Conservation (phyloP, 2,329 filamentous ascomycete species). For the Aureobasidium leucospermi region DNA sequence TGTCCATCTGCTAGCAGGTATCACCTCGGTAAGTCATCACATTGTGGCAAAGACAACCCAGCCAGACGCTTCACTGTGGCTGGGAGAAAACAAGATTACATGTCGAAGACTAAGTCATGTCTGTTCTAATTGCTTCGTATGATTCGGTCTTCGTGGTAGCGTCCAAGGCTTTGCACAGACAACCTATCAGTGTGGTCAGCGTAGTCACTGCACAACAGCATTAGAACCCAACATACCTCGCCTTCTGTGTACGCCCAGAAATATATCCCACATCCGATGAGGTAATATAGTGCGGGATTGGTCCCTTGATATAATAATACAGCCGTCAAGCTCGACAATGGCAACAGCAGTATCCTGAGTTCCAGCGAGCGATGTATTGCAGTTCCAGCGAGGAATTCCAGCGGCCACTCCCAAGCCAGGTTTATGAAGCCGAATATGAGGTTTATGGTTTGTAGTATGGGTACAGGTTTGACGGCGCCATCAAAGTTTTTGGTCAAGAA, state of each 20-base stretch:
- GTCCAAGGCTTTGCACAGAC: slow-evolving; percentile 45
- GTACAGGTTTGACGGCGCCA: slow-evolving; percentile 75
- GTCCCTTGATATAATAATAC: slow-evolving; percentile 85
- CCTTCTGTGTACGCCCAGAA: slow-evolving; percentile 98
- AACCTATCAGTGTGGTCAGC: slow-evolving; percentile 27
- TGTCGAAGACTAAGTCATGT: slow-evolving; percentile 2
- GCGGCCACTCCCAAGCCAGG: slow-evolving; percentile 85
- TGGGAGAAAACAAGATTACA: not conserved
- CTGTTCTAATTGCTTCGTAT: slow-evolving; percentile 5
- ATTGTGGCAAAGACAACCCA: not conserved
- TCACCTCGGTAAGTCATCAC: not conserved
- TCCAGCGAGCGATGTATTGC: slow-evolving; percentile 81
- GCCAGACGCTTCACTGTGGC: not conserved
- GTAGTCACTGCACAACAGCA: not conserved
- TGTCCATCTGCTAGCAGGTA: not conserved
- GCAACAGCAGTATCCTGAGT: slow-evolving; percentile 72
- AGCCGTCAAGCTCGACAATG: slow-evolving; percentile 66
- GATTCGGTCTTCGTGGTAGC: slow-evolving; percentile 26
- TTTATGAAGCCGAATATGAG: slow-evolving; percentile 71
- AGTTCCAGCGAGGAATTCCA: slow-evolving; percentile 68
- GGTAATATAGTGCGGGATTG: slow-evolving; percentile 85
- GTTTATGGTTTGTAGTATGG: slow-evolving; percentile 84
- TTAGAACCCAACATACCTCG: slow-evolving; percentile 58
- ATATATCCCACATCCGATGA: slow-evolving; percentile 78
- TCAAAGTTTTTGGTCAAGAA: slow-evolving; percentile 89